Percentiles rank a stretch among this genome's conserved stretches.
Conservation (phyloP, 2,329 filamentous ascomycete species). For the Truncatella angustata region DNA sequence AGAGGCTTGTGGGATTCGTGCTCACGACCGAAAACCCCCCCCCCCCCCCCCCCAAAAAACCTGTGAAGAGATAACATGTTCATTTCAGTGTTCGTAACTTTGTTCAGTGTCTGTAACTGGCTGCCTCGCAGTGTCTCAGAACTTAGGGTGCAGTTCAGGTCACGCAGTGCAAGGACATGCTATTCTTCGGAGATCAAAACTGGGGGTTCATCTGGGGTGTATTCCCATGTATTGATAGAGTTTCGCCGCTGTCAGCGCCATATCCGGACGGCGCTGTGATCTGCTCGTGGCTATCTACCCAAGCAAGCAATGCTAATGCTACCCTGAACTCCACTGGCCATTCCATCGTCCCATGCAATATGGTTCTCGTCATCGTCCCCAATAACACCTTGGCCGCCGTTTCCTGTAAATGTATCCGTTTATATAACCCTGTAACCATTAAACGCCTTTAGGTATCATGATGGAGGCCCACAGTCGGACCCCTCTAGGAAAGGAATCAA, state of each 20-base stretch:
- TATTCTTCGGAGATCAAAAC: not conserved
- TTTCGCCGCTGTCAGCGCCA: not conserved
- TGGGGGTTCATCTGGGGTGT: not conserved
- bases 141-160: not conserved
- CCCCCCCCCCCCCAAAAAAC: too few species aligned
- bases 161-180: not conserved
- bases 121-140: too few species aligned
- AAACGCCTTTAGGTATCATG: conserved; percentile 10
- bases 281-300: not conserved
- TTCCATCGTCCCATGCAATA: not conserved
- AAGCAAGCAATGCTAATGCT: not conserved
- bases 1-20: too few species aligned
- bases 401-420: conserved; percentile 8
- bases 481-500: conserved; percentile 8
- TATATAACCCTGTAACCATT: not conserved
- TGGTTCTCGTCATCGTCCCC: not conserved
- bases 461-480: not conserved
- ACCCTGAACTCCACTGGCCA: not conserved
- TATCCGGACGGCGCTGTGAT: not conserved
- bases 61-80: too few species aligned
- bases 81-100: too few species aligned
- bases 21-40: too few species aligned
- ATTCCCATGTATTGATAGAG: not conserved
- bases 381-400: not conserved
- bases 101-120: too few species aligned